These are phyloP conservation scores for Curvularia eragrostidis DNA, from an alignment of 2,329 filamentous ascomycete genomes.

Conservation along the genomic window DNA sequence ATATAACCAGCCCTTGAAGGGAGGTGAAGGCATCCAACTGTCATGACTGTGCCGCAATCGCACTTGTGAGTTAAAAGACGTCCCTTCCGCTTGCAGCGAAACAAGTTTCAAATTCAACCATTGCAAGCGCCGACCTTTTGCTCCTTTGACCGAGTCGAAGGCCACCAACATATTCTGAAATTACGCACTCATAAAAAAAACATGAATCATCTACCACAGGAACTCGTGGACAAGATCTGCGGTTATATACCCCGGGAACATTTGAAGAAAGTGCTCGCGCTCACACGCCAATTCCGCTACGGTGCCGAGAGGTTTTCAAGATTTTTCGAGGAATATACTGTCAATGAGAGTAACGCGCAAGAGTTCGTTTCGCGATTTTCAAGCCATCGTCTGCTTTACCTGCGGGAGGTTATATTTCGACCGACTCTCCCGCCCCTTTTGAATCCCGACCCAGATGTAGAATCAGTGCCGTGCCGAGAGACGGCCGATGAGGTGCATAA, in stretches of 20 bases:
- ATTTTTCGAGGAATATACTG: conserved; percentile 11
- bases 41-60: not conserved
- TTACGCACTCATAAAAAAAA: not conserved
- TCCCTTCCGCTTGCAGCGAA: too few species aligned
- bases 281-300: conserved; percentile 17
- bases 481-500: not conserved
- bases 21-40: not conserved
- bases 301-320: conserved; percentile 23
- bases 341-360: conserved; percentile 11
- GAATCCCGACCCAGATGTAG: not conserved
- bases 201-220: conserved; percentile 22
- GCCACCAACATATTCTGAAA: not conserved
- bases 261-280: conserved; percentile 21
- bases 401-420: not conserved
- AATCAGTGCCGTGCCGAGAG: not conserved
- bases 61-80: too few species aligned
- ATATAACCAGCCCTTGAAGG: too few species aligned
- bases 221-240: conserved; percentile 27
- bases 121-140: not conserved
- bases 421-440: not conserved
- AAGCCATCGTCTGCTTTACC: conserved; percentile 17
- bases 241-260: conserved; percentile 15
- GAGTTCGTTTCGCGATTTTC: conserved; percentile 19
- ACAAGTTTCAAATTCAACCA: not conserved
- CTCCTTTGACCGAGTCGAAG: not conserved